Conservation (phyloP, 257 asterid genomes). For the Solanum sparsipilum region DNA sequence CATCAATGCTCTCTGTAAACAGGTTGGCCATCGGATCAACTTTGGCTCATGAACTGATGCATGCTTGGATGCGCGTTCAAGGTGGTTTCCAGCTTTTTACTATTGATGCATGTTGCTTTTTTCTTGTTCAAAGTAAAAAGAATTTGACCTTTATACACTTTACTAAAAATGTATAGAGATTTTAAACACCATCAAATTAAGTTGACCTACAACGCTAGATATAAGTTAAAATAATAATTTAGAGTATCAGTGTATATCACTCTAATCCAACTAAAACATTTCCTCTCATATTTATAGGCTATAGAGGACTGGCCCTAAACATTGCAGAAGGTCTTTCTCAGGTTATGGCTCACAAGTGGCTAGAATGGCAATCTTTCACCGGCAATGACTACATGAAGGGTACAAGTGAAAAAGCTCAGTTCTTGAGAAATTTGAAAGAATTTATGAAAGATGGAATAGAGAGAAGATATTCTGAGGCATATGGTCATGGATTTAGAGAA, state of each 20-base stretch:
- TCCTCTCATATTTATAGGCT: neutral
- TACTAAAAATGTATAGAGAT: neutral
- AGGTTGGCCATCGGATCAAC: neutral
- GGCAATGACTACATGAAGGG: neutral
- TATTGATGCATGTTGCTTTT: neutral
- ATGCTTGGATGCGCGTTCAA: neutral
- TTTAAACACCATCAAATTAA: neutral
- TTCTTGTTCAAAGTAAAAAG: neutral
- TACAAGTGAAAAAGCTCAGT: neutral
- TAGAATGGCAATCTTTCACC: neutral
- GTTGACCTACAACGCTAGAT: neutral
- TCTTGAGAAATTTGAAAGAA: neutral
- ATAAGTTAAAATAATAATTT: no score
- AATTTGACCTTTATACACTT: neutral
- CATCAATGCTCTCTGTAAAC: neutral
- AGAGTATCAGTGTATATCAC: neutral
- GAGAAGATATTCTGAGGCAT: neutral
- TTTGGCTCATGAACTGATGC: constrained; percentile 5
- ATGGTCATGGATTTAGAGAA: constrained; percentile 1
- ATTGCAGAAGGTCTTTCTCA: neutral
- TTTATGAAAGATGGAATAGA: neutral
- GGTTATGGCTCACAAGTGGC: neutral
- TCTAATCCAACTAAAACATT: neutral
- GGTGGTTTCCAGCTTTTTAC: neutral
- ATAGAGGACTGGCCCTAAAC: neutral